These are phyloP conservation scores for Xylariaceae sp. DNA, from an alignment of 2,329 filamentous ascomycete genomes.

Conservation along the genomic window DNA sequence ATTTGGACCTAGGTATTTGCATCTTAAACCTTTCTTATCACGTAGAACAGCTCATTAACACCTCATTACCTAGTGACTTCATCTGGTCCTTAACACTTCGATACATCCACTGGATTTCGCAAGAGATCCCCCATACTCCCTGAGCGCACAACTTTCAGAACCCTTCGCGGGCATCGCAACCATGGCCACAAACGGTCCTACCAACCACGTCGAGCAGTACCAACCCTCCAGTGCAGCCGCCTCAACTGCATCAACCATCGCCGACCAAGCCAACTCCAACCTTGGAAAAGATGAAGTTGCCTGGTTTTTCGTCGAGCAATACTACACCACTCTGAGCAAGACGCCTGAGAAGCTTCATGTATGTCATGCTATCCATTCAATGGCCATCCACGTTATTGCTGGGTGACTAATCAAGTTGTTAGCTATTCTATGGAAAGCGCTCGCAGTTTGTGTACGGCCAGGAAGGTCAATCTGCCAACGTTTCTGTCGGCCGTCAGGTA, in stretches of 20 bases:
- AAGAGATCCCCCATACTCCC: slow-evolving; percentile 13
- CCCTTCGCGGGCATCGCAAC: slow-evolving; percentile 34
- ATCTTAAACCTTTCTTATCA: not conserved
- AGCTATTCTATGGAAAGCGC: slow-evolving; percentile 95
- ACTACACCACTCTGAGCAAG: slow-evolving; percentile 97
- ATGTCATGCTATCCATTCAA: slow-evolving; percentile 39
- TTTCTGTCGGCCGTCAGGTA: slow-evolving; percentile 88
- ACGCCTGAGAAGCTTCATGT: slow-evolving; percentile 90
- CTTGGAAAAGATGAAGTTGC: slow-evolving; percentile 90
- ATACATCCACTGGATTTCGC: slow-evolving; percentile 17
- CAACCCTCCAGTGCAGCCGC: slow-evolving; percentile 42
- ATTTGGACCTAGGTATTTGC: slow-evolving; percentile 27
- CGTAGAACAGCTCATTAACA: slow-evolving; percentile 11
- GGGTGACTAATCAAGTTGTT: slow-evolving; percentile 17
- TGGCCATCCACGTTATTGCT: not conserved
- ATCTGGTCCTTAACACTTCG: slow-evolving; percentile 10
- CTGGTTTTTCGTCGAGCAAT: slow-evolving; percentile 99
- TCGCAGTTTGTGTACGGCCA: slow-evolving; percentile 94
- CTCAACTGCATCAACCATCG: slow-evolving; percentile 41
- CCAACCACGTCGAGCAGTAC: slow-evolving; percentile 52
- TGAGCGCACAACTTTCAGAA: slow-evolving; percentile 25
- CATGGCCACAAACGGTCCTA: slow-evolving; percentile 67
- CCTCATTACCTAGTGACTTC: slow-evolving; percentile 6
- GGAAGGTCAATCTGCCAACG: slow-evolving; percentile 86
- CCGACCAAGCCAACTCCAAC: slow-evolving; percentile 47